Conservation (phyloP, 2,329 filamentous ascomycete genomes). For the Aspergillus felis region DNA sequence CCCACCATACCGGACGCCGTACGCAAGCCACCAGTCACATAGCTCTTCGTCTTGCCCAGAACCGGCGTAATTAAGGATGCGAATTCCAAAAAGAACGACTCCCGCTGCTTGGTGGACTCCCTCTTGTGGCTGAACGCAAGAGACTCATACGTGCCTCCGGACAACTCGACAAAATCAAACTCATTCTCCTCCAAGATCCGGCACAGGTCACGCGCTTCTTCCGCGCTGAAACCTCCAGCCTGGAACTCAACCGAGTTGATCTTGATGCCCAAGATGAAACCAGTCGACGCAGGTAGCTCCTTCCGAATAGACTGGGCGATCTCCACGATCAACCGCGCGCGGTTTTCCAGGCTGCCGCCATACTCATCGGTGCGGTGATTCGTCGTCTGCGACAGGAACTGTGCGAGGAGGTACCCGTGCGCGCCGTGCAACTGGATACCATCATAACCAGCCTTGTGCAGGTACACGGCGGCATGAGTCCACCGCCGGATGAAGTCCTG, state of each 20-base stretch:
- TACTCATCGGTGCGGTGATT: conserved; percentile 62
- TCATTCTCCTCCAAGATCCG: conserved; percentile 26
- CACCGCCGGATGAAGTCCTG: conserved; percentile 56
- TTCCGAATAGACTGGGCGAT: conserved; percentile 39
- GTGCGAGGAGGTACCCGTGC: conserved; percentile 57
- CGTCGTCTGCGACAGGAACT: conserved; percentile 51
- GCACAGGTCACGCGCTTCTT: conserved; percentile 48
- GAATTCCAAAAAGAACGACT: conserved; percentile 60
- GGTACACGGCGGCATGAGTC: conserved; percentile 58
- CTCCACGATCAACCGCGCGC: conserved; percentile 58
- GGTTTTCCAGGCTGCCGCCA: conserved; percentile 63
- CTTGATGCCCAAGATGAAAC: conserved; percentile 54
- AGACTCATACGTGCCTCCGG: conserved; percentile 57
- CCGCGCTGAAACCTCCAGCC: conserved; percentile 39
- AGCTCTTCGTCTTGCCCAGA: conserved; percentile 52
- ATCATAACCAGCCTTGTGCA: conserved; percentile 59
- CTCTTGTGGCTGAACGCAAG: conserved; percentile 50
- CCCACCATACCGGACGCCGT: conserved; percentile 55
- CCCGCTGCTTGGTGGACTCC: conserved; percentile 54
- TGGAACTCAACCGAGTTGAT: conserved; percentile 59
- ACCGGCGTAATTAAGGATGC: conserved; percentile 51
- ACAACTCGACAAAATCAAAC: conserved; percentile 53
- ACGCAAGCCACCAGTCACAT: conserved; percentile 58
- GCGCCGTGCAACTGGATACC: conserved; percentile 50
- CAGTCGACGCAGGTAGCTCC: conserved; percentile 13